Evolutionary conservation across 2,329 filamentous ascomycete genomes (phyloP), one percentile per base, ranked within the genome.

Genomic region (Fusarium nelsonii): DNA sequence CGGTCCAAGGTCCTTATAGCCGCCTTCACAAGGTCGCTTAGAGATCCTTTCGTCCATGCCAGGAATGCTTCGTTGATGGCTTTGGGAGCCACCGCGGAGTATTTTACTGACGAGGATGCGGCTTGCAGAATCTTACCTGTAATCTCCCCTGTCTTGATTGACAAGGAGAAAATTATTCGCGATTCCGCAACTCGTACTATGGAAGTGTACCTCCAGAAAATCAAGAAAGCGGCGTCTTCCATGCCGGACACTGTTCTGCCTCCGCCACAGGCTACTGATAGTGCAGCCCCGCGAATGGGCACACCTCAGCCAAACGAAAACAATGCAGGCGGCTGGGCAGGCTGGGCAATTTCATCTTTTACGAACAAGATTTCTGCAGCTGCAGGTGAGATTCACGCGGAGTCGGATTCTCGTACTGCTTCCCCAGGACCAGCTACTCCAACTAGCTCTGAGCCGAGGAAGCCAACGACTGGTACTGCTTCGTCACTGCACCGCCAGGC

Each of bases 261-360:
- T 37, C 87, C 92, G 1, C 85, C 90, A 18, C 83, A 83, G 26
- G 80, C 86, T 15, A 81, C 86, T 4, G 78, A 84, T 14, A 82
- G 82, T 6, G 82, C 80, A 20, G 85, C 87, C 1, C 91, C 92
- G 2, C 88, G 93, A 34, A 96, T 97, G 85, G 90, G 91, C 66
- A 96, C 92, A 2, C 90, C 93, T 2, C 91, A 93, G 63, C 82
- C 86, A 3, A 89, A 90, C 4, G 85, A 86, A 6, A 74, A 63
- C 37, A 77, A 74, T 7, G 74, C 78, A 18, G 75, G 75, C 15
- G 76, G 79, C n/a, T 98, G 96, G 96, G 89, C 96, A 2, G 96
- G 96, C 14, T 99, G 96, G 96, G 96, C 96, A 2, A 97, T 99
- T 56, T 98, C 96, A 0, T 97, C 94, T 2, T 99, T 99, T 77